Base-by-base conservation (phyloP, 2,329 filamentous ascomycete species). In the Colletotrichum sp. region DNA sequence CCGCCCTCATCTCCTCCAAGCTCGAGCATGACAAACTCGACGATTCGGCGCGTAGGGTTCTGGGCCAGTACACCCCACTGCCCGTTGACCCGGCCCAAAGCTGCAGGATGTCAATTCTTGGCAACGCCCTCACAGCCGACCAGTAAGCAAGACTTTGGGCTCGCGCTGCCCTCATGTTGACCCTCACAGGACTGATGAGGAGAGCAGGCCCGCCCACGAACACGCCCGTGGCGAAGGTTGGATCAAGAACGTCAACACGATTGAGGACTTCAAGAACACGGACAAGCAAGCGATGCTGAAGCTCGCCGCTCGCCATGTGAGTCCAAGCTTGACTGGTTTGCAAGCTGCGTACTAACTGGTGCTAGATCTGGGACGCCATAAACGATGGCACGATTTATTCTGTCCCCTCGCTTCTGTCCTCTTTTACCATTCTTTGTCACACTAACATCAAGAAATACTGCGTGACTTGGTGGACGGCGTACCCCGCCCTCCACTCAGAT, bases 1-100 rank as follows among this genome's bases (percentile, higher is more conserved):
- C 95, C 61, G 93, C 95, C 7, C 91, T 99, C n/a, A 97, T 98
- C 75, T 92, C 94, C 8, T 94, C 94, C 79, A 99, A 99, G 87
- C 95, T 99, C 83, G 96, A 98, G 84, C 94, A 98, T 90, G 97
- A 98, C 87, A 98, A 96, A 86, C 94, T 99, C 68, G 95, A 98
- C 87, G 96, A 98, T 84, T 98, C 96, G 12, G 94, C 96, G 28
- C 94, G 96, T 60, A 93, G 94, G 76, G 90, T 98, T 4, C 89
- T 98, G 34, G 97, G 97, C 6, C 87, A 98, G 59, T 99, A 99
- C 84, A 95, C 98, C 85, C 92, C 97, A 79, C 94, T 94, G 59
- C 88, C 92, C 57, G 94, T 95, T 79, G 86, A 92, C 52, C 92
- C 95, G 1, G 93, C 94, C 79, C 90, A 93, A 71, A 97, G 95